Conservation (phyloP, 495 filamentous ascomycete species). For the Podospora appendiculata region DNA sequence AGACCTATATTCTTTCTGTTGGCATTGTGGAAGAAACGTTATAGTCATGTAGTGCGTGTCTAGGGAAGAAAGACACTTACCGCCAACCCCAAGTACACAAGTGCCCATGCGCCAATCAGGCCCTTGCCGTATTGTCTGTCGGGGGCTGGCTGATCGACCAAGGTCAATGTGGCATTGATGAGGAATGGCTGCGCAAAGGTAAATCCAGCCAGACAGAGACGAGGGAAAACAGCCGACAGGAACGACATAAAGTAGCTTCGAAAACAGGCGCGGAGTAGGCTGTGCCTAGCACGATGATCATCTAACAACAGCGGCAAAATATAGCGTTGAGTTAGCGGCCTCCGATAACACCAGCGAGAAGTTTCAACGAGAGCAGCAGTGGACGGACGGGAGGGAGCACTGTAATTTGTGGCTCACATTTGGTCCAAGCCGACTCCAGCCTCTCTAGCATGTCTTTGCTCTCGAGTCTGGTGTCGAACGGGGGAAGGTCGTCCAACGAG, state of each 20-base stretch:
- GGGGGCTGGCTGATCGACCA: conserved; percentile 32
- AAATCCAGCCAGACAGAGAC: conserved; percentile 27
- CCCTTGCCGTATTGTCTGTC: conserved; percentile 33
- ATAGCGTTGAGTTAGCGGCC: neutral
- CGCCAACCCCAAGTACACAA: conserved; percentile 12
- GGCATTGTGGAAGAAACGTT: no score
- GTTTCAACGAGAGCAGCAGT: no score
- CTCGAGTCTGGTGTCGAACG: neutral
- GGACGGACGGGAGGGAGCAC: no score
- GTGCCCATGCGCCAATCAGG: conserved; percentile 14
- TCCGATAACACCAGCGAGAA: neutral
- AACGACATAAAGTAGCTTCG: neutral
- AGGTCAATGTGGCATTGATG: conserved; percentile 39
- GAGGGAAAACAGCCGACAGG: neutral
- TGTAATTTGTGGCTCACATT: no score
- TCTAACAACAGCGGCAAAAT: neutral
- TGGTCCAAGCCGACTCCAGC: neutral
- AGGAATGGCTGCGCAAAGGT: conserved; percentile 58
- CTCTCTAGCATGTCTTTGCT: neutral
- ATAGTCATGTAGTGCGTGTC: no score
- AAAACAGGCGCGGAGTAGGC: neutral
- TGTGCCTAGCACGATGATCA: neutral
- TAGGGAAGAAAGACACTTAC: neutral
- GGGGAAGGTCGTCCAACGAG: neutral
- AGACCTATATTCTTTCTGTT: conserved; percentile 1